Percentiles rank a stretch among this genome's conserved stretches.
Evolutionary conservation across 2,329 filamentous ascomycete genomes (phyloP).

Genomic region (Ceratocystis papillata): DNA sequence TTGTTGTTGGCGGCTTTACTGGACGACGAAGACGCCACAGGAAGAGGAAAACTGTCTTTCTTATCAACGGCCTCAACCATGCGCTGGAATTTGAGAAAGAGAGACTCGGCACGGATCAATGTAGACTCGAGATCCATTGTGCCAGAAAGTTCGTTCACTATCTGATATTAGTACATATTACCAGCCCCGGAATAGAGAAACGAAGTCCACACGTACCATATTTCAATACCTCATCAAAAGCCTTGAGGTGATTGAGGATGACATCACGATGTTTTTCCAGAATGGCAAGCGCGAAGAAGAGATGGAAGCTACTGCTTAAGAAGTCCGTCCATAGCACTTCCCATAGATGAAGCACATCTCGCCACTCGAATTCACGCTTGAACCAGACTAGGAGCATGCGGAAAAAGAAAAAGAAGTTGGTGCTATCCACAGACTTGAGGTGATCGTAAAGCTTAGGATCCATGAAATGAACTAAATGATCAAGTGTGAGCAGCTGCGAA

Average conservation of each 20-base stretch:
- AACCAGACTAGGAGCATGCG: conserved; percentile 98
- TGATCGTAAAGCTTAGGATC: conserved; percentile 90
- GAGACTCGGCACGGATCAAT: conserved; percentile 72
- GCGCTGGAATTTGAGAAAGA: conserved; percentile 80
- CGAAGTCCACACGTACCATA: conserved; percentile 53
- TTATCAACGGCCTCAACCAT: conserved; percentile 87
- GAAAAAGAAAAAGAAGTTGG: conserved; percentile 99
- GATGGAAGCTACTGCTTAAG: conserved; percentile 76
- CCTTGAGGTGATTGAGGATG: conserved; percentile 85
- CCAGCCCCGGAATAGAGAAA: too few species aligned
- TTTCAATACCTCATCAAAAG: conserved; percentile 96
- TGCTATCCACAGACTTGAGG: conserved; percentile 79
- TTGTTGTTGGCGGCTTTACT: conserved; percentile 24
- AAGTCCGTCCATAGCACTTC: conserved; percentile 92
- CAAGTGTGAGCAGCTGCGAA: conserved; percentile 75
- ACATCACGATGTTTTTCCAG: conserved; percentile 92
- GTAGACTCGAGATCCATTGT: conserved; percentile 85
- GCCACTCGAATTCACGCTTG: conserved; percentile 91
- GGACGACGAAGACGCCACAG: conserved; percentile 25
- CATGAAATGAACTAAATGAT: conserved; percentile 93
- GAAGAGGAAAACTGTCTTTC: conserved; percentile 67
- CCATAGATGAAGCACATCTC: conserved; percentile 79
- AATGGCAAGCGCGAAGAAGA: conserved; percentile 89
- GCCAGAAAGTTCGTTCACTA: conserved; percentile 88
- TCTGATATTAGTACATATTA: conserved; percentile 14